phyloP scores from a whole-genome alignment of 2,329 filamentous ascomycete species.

The Pseudocercospora cruenta region DNA sequence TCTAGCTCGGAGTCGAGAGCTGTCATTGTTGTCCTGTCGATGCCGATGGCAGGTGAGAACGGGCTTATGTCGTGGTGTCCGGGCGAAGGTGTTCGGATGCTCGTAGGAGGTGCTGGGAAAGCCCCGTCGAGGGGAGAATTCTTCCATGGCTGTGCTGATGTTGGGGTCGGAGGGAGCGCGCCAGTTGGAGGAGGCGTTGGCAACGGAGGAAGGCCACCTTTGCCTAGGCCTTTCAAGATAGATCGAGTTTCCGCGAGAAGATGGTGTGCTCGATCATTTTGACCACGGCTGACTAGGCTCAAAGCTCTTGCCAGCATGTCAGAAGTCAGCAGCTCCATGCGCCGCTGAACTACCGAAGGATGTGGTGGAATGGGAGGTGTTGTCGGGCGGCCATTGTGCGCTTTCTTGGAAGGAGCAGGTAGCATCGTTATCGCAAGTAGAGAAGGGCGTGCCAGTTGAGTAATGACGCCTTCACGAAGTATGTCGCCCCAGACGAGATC shows the following conservation, averaged over 20 bases:
- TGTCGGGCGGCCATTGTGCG: conserved; percentile 43
- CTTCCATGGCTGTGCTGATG: conserved; percentile 14
- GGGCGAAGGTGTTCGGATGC: conserved; percentile 46
- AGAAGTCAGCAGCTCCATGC: conserved; percentile 96
- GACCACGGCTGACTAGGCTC: conserved; percentile 84
- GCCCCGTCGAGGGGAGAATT: conserved; percentile 28
- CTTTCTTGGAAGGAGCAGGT: conserved; percentile 56
- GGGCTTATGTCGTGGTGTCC: conserved; percentile 44
- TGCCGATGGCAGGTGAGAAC: conserved; percentile 65
- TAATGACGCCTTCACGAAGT: conserved; percentile 80
- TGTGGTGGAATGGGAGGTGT: conserved; percentile 91
- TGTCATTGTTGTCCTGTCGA: conserved; percentile 78
- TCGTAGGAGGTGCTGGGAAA: conserved; percentile 21
- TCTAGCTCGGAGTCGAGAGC: conserved; percentile 92
- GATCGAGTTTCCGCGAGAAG: conserved; percentile 90
- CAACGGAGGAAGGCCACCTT: conserved; percentile 89
- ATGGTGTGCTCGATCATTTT: conserved; percentile 92
- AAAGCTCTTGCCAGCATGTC: conserved; percentile 95
- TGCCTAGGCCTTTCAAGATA: conserved; percentile 93
- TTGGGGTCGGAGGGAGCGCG: conserved; percentile 43
- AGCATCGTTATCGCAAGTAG: conserved; percentile 95
- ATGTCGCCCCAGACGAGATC: conserved; percentile 94
- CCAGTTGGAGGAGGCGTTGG: conserved; percentile 59
- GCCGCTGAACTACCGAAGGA: conserved; percentile 89
- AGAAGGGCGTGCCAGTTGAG: conserved; percentile 85